phyloP scores from a whole-genome alignment of 176 grass and related monocot species.

The Hsuehochloa calcarea region DNA sequence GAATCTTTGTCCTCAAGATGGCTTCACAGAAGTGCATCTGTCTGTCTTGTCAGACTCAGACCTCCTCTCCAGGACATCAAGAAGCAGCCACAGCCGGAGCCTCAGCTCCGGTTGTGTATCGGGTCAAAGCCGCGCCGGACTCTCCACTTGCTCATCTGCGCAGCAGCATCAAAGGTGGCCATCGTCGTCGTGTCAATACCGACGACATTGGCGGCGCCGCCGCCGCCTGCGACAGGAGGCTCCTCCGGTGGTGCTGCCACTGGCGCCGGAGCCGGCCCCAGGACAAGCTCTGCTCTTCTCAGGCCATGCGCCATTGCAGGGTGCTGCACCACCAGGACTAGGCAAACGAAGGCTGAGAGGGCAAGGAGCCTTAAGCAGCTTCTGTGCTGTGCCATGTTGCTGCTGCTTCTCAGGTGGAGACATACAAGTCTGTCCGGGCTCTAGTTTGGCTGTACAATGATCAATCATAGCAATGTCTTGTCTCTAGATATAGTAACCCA shows the following conservation, averaged over 20 bases:
- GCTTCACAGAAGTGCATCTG: neutral
- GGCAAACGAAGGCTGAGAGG: constrained; percentile 33
- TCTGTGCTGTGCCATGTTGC: constrained; percentile 30
- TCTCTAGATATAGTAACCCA: constrained; percentile 57
- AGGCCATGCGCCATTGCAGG: constrained; percentile 26
- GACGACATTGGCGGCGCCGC: neutral
- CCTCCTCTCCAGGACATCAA: neutral
- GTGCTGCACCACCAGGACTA: constrained; percentile 27
- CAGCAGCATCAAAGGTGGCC: constrained; percentile 11
- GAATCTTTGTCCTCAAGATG: neutral
- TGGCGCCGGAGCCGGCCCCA: neutral
- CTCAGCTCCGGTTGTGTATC: constrained; percentile 61
- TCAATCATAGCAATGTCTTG: constrained; percentile 38
- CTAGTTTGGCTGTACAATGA: constrained; percentile 31
- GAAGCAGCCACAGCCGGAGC: neutral
- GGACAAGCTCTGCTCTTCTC: constrained; percentile 33
- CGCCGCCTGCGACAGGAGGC: neutral
- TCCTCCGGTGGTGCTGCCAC: neutral
- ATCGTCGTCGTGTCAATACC: neutral
- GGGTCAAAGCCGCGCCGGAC: constrained; percentile 58
- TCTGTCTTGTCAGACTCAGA: neutral
- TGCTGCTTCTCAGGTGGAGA: constrained; percentile 37
- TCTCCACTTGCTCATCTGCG: constrained; percentile 52
- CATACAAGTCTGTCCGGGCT: constrained; percentile 34
- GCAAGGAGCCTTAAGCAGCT: constrained; percentile 16